Evolutionary conservation across 139 green algal species (phyloP).

Genomic region (Micromonas pusilla): DNA sequence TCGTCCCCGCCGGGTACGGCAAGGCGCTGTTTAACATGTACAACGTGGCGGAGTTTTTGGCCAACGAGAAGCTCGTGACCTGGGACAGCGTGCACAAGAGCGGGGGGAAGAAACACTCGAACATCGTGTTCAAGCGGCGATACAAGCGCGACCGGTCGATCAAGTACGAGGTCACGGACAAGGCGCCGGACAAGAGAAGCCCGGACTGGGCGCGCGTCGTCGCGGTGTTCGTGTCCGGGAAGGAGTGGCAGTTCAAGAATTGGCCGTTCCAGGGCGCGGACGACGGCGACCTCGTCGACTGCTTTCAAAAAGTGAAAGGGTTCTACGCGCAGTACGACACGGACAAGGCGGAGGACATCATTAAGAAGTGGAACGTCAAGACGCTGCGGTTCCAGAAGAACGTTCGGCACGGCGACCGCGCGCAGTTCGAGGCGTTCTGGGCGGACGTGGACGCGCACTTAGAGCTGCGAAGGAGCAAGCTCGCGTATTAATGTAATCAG

Average conservation of each 20-base stretch:
- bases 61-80: conserved; percentile 18
- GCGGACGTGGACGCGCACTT: conserved; percentile 18
- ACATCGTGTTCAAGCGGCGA: neutral
- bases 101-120: conserved; percentile 1
- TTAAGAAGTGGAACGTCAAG: conserved; percentile 18
- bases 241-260: conserved; percentile 31
- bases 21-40: conserved; percentile 28
- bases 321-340: conserved; percentile 13
- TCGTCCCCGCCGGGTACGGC: conserved; percentile 25
- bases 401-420: conserved; percentile 15
- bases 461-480: neutral
- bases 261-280: conserved; percentile 26
- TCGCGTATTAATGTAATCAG: conserved; percentile 9
- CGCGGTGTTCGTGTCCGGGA: conserved; percentile 13
- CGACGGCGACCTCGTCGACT: conserved; percentile 5
- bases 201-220: conserved; percentile 18
- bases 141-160: neutral
- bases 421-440: conserved; percentile 10
- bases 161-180: conserved; percentile 25
- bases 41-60: conserved; percentile 25
- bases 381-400: neutral
- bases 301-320: conserved; percentile 4
- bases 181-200: conserved; percentile 1
- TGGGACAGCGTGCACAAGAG: conserved; percentile 10
- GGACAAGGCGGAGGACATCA: neutral